Conservation (phyloP, 2,329 filamentous ascomycete species). For the Trichoderma asperellum region DNA sequence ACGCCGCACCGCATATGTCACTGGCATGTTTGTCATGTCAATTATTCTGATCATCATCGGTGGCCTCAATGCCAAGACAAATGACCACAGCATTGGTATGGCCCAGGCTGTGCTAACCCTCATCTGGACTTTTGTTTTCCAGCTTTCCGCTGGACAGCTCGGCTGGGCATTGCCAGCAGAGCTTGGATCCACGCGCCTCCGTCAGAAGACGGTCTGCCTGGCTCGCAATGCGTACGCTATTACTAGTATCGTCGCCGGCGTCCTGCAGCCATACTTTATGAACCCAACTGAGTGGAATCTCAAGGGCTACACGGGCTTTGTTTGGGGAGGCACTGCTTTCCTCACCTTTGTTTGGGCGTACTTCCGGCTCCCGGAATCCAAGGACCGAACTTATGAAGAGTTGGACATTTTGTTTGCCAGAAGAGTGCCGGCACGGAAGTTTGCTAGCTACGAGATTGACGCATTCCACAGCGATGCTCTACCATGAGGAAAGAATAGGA, state of each 20-base stretch:
- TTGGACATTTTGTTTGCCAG: slow-evolving; percentile 42
- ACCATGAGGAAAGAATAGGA: background rate
- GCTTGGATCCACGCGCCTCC: slow-evolving; percentile 57
- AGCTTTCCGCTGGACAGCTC: slow-evolving; percentile 46
- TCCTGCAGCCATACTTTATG: slow-evolving; percentile 54
- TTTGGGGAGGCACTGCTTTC: slow-evolving; percentile 54
- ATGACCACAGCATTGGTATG: slow-evolving; percentile 38
- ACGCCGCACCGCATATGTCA: slow-evolving; percentile 50
- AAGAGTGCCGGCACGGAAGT: slow-evolving; percentile 40
- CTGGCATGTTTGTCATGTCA: slow-evolving; percentile 49
- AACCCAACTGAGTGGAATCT: slow-evolving; percentile 52
- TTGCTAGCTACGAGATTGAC: slow-evolving; percentile 34
- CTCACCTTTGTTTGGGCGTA: slow-evolving; percentile 55
- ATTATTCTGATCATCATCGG: slow-evolving; percentile 48
- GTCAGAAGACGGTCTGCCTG: slow-evolving; percentile 59
- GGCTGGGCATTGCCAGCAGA: slow-evolving; percentile 42
- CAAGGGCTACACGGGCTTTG: slow-evolving; percentile 52
- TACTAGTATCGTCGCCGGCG: slow-evolving; percentile 54
- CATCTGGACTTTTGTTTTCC: slow-evolving; percentile 42
- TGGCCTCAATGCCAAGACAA: slow-evolving; percentile 43
- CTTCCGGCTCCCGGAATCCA: slow-evolving; percentile 58
- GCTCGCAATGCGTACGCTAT: slow-evolving; percentile 50
- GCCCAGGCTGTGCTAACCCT: slow-evolving; percentile 43
- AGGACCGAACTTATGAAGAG: slow-evolving; percentile 52
- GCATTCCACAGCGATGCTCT: slow-evolving; percentile 22